Percentiles rank a stretch among this genome's conserved stretches.
These are phyloP conservation scores for Aureoboletus auriporus DNA, from an alignment of 768 basidiomycete species.

Conservation along the genomic window DNA sequence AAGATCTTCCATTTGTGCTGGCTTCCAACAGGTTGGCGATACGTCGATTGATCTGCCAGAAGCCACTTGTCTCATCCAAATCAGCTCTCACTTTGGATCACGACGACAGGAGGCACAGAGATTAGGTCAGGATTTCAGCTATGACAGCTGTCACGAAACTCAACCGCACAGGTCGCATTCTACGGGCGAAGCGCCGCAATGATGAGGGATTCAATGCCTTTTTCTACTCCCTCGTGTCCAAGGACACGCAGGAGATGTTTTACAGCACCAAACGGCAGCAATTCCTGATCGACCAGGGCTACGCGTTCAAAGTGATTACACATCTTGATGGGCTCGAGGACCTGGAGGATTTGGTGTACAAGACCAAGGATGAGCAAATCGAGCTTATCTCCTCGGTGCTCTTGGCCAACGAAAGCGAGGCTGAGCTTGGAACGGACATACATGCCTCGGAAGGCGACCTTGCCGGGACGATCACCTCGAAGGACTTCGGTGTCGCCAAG, in stretches of 20 bases:
- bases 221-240: conserved; percentile 98
- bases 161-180: conserved; percentile 69
- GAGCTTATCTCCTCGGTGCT: conserved; percentile 93
- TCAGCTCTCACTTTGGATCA: conserved; percentile 98
- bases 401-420: conserved; percentile 85
- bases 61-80: conserved; percentile 98
- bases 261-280: conserved; percentile 99
- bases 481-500: conserved; percentile 71
- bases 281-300: conserved; percentile 98
- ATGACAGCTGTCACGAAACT: conserved; percentile 14
- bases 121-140: conserved; percentile 53
- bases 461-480: conserved; percentile 81
- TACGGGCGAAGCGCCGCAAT: conserved; percentile 95
- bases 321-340: conserved; percentile 89
- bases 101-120: conserved; percentile 97
- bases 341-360: conserved; percentile 87
- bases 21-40: conserved; percentile 74
- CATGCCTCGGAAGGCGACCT: conserved; percentile 81
- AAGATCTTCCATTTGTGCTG: conserved; percentile 12
- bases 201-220: conserved; percentile 99
- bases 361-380: conserved; percentile 88
- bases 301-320: conserved; percentile 99
- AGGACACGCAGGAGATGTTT: conserved; percentile 99
- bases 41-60: conserved; percentile 99
- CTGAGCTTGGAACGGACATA: conserved; percentile 83